Evolutionary conservation across 495 filamentous ascomycete genomes (phyloP), one percentile per base, ranked within the genome.

Genomic region (Articulospora tetracladia): DNA sequence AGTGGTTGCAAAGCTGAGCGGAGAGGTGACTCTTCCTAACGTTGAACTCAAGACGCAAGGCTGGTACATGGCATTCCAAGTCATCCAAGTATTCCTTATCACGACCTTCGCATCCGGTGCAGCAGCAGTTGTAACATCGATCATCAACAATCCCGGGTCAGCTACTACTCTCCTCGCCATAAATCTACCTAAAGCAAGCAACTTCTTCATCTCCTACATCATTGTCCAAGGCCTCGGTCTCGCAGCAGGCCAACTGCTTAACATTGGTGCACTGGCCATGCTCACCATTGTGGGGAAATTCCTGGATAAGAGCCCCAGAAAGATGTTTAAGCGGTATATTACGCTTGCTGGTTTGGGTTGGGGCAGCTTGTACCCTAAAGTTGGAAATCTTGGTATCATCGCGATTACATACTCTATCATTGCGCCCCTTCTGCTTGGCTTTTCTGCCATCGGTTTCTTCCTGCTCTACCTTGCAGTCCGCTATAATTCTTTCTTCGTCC

Each of bases 141-240:
- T 98, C 65, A 76, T 83, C 49, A 27, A 83, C 0, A 61, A 90
- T 3, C 94, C 94, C 7, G 59, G 67, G 2, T 70, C 66, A 4
- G 87, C 81, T n/a, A 78, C 90, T 0, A 77, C 60, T 6, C 74
- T 97, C 54, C 80, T 98, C 13, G 86, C 94, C n/a, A 64, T 78
- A 23, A 89, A 90, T 61, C 74, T 98, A 13, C 94, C 94, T 8
- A 84, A 79, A 59, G 83, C 92, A 3, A 91, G 90, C 59, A 98
- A 95, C 73, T 92, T 98, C 72, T 98, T 95, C 76, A 88, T 98
- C 52, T 88, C 89, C 0, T 98, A 96, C 75, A 92, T 98, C 70
- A 87, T 97, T 66, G 78, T 98, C 25, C 92, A 97, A 72, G 93
- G 94, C 49, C 73, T 98, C 53, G 86, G 87, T 25, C 84, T 96